Evolutionary conservation across 352 stramenopile genomes (phyloP).

Genomic region (Globisporangium barbulae): DNA sequence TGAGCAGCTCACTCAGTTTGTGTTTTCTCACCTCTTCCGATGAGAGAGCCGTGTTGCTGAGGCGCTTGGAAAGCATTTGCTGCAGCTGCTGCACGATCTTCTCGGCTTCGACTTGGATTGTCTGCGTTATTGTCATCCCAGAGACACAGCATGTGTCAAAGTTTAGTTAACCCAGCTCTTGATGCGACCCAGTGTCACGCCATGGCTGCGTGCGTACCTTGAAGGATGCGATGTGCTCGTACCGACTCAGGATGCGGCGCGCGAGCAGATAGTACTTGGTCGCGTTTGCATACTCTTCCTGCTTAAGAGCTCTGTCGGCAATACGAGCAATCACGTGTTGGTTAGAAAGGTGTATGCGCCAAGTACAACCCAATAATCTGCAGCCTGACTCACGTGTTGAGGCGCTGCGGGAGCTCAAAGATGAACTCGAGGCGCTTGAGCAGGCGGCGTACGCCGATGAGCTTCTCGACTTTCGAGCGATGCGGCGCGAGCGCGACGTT

Average conservation of each 20-base stretch:
- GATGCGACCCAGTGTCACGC: too few species aligned
- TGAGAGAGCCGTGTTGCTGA: conserved; percentile 39
- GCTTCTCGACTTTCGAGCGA: conserved; percentile 93
- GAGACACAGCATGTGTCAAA: background rate
- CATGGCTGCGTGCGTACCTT: conserved; percentile 31
- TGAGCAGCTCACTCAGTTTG: background rate
- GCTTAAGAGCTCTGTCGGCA: conserved; percentile 62
- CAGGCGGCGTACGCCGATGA: conserved; percentile 94
- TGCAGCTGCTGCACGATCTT: conserved; percentile 83
- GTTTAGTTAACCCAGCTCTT: background rate
- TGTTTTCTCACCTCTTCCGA: conserved; percentile 43
- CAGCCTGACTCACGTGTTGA: conserved; percentile 44
- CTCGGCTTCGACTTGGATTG: conserved; percentile 85
- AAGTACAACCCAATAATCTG: background rate
- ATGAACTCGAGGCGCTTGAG: conserved; percentile 97
- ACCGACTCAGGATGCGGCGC: conserved; percentile 78
- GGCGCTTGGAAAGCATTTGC: conserved; percentile 48
- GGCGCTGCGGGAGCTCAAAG: conserved; percentile 92
- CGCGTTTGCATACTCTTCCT: conserved; percentile 85
- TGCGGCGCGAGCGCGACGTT: conserved; percentile 85
- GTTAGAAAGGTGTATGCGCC: background rate
- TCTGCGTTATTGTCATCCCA: conserved; percentile 22
- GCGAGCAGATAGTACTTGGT: conserved; percentile 88
- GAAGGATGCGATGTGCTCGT: conserved; percentile 89
- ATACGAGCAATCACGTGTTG: background rate